Conservation (phyloP, 352 stramenopile species). For the Phytophthora vignae region DNA sequence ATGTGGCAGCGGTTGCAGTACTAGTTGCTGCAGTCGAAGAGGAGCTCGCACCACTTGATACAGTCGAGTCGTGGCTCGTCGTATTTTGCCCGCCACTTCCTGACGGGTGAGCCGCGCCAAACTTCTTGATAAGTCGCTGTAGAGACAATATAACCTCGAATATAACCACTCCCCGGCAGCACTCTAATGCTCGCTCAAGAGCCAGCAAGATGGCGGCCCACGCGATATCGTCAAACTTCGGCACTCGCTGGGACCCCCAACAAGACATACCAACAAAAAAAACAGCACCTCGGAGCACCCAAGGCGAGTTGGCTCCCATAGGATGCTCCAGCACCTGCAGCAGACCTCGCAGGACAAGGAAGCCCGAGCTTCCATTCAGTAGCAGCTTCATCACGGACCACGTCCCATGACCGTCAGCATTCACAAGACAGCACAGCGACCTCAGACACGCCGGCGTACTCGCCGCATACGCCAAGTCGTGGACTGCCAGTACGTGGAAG, state of each 20-base stretch:
- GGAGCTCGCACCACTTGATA: constrained; percentile 4
- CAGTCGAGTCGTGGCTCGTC: constrained; percentile 6
- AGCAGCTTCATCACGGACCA: constrained; percentile 87
- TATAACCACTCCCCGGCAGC: constrained; percentile 80
- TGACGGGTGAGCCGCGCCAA: constrained; percentile 43
- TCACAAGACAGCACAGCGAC: constrained; percentile 86
- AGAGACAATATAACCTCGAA: constrained; percentile 90
- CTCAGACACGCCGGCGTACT: constrained; percentile 69
- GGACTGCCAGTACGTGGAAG: constrained; percentile 74
- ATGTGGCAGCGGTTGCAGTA: neutral
- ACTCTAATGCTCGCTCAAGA: constrained; percentile 68
- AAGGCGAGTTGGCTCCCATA: constrained; percentile 53
- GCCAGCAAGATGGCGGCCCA: constrained; percentile 78
- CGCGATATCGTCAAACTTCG: constrained; percentile 76
- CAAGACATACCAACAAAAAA: constrained; percentile 92
- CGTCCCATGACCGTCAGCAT: constrained; percentile 81
- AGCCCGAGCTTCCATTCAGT: constrained; percentile 67
- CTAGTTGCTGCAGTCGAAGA: neutral
- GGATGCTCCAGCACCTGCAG: constrained; percentile 80
- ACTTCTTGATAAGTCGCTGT: constrained; percentile 90
- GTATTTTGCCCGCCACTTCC: constrained; percentile 15
- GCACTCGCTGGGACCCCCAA: constrained; percentile 85
- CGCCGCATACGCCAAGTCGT: constrained; percentile 68
- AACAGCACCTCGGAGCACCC: constrained; percentile 81
- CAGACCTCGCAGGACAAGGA: constrained; percentile 76